phyloP scores from a whole-genome alignment of 257 asterid genomes.

The Solanum sejunctum region DNA sequence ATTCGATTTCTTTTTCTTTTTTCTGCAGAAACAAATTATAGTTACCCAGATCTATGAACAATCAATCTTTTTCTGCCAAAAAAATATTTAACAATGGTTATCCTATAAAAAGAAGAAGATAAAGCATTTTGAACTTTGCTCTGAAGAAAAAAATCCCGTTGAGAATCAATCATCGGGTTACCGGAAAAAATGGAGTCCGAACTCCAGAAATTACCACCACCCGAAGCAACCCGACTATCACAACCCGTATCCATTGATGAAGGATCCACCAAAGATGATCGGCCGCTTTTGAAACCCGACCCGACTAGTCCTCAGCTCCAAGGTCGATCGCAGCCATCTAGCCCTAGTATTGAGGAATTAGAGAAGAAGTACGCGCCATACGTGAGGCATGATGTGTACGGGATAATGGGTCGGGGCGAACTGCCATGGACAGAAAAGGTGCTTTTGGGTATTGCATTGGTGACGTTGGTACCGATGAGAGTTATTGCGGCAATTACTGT shows the following conservation, averaged over 20 bases:
- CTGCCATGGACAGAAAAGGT: conserved; percentile 51
- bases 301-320: conserved; percentile 4
- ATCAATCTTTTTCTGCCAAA: not conserved
- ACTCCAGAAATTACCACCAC: conserved; percentile 2
- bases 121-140: not conserved
- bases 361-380: conserved; percentile 64
- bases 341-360: conserved; percentile 42
- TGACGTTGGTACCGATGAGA: conserved; percentile 55
- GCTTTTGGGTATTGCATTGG: conserved; percentile 41
- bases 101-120: not conserved
- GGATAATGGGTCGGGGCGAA: conserved; percentile 66
- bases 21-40: no score
- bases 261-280: conserved; percentile 24
- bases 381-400: conserved; percentile 67
- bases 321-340: not conserved
- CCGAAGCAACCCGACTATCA: not conserved
- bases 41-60: not conserved
- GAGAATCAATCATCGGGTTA: not conserved
- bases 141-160: not conserved
- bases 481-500: conserved; percentile 32
- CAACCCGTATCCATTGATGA: conserved; percentile 19
- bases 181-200: not conserved
- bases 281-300: conserved; percentile 60
- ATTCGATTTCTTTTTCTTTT: not conserved
- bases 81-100: not conserved